phyloP scores from a whole-genome alignment of 2,329 filamentous ascomycete genomes.

The Graphilbum sp. region DNA sequence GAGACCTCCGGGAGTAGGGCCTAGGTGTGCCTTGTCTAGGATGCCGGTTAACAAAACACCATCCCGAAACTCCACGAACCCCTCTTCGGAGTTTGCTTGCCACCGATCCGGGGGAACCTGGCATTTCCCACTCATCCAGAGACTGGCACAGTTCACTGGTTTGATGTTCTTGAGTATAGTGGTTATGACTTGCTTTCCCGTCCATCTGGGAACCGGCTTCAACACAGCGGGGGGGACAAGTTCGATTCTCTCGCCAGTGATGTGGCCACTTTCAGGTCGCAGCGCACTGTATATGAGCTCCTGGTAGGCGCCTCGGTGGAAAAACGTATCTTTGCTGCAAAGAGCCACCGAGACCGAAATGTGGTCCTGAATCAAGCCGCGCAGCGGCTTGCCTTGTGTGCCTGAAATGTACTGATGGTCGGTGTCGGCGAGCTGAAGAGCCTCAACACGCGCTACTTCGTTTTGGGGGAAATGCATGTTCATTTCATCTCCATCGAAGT shows the following conservation, averaged over 20 bases:
- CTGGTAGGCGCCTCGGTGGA: constrained; percentile 75
- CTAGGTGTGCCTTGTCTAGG: constrained; percentile 89
- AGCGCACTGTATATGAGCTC: constrained; percentile 85
- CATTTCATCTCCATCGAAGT: constrained; percentile 99
- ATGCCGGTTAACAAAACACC: constrained; percentile 84
- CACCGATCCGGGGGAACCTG: constrained; percentile 67
- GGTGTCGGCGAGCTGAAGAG: constrained; percentile 83
- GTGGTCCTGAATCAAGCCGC: constrained; percentile 97
- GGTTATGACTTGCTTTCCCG: constrained; percentile 88
- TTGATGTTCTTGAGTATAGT: constrained; percentile 87
- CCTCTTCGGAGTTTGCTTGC: constrained; percentile 64
- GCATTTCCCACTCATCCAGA: constrained; percentile 66
- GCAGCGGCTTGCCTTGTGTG: constrained; percentile 80
- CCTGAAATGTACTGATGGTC: constrained; percentile 94
- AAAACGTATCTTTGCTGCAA: constrained; percentile 83
- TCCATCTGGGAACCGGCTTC: constrained; percentile 74
- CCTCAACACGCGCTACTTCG: constrained; percentile 83
- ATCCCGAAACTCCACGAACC: constrained; percentile 63
- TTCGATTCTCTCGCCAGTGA: constrained; percentile 64
- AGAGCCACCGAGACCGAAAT: constrained; percentile 87
- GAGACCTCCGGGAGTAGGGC: constrained; percentile 70
- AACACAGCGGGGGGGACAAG: constrained; percentile 67
- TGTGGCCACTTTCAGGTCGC: constrained; percentile 79
- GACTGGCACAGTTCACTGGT: constrained; percentile 55
- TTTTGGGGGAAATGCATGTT: constrained; percentile 99